Percentiles rank a stretch among this genome's conserved stretches.
Conservation (phyloP, 495 filamentous ascomycete genomes). For the Penicillium turbatum region DNA sequence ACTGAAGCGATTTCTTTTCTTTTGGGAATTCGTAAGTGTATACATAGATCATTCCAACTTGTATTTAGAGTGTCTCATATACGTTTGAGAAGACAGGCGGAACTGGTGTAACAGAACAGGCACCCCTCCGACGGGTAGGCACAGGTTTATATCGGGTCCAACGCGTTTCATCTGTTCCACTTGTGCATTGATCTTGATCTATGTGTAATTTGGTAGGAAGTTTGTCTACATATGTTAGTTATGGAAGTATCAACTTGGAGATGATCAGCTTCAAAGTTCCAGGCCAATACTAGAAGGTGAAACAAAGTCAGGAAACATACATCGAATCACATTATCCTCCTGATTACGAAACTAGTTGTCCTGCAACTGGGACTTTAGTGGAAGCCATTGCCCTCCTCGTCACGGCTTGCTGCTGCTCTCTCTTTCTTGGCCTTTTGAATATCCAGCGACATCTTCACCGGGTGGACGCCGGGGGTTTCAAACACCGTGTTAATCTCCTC, state of each 20-base stretch:
- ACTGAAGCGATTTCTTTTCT: neutral
- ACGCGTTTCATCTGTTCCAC: conserved; percentile 24
- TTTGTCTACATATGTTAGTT: neutral
- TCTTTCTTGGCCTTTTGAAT: conserved; percentile 43
- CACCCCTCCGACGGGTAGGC: conserved; percentile 22
- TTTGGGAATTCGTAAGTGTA: neutral
- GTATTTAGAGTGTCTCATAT: neutral
- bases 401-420: conserved; percentile 16
- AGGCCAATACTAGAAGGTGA: neutral
- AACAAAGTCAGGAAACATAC: neutral
- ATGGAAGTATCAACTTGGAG: neutral
- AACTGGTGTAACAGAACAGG: conserved; percentile 24
- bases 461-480: conserved; percentile 39
- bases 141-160: conserved; percentile 18
- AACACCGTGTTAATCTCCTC: conserved; percentile 46
- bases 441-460: conserved; percentile 45
- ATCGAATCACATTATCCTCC: neutral
- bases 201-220: neutral
- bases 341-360: neutral
- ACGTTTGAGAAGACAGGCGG: conserved; percentile 8
- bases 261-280: neutral
- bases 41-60: neutral
- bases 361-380: neutral
- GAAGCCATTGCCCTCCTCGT: conserved; percentile 12
- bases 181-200: conserved; percentile 7